Evolutionary conservation across 1,139 yeast genomes (phyloP), one percentile per base, ranked within the genome.

Genomic region (Scheffersomyces insectosa): DNA sequence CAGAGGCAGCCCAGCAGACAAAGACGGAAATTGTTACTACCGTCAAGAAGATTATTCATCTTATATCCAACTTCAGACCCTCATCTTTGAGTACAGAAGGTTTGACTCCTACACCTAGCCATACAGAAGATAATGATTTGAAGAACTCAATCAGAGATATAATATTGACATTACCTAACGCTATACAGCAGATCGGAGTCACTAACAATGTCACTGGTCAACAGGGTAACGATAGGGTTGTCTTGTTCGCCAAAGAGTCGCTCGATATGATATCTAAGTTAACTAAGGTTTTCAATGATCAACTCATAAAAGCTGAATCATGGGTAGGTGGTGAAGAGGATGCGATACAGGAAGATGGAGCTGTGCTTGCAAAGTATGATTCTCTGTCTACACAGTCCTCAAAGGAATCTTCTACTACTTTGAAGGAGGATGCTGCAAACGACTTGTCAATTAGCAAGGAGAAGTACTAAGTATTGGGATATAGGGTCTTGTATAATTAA

Each of bases 51-150:
- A 89, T 91, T 41, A 90, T 91, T 35, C 82, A 83, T 36, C 81
- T 93, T 33, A 86, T 93, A 11, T 88, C 97, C 5, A 88, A 87
- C 52, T 89, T 89, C 55, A 88, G 87, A 57, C 96, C 97, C 1
- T 95, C 96, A 4, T 59, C 75, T 1, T 56, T 74, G 37, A 55
- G 52, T 32, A 58, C 63, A 11, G 59, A 52, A 27, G 50, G 54
- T 29, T 46, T 52, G 30, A 20, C 33, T 5, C 28, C 48, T 7
- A 39, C 48, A 11, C 38, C 37, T 9, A 42, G 40, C 11, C 29
- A 38, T 3, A 28, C 47, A 8, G 42, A 40, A 25, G 55, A 48
- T 10, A 49, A 42, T 9, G 62, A 56, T 11, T 60, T 74, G 42
- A 79, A 96, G 50, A 72, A 86, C 1, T 85, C 88, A 39, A 95